Evolutionary conservation across 768 basidiomycete species (phyloP).

Genomic region (Leccinum obscurum): DNA sequence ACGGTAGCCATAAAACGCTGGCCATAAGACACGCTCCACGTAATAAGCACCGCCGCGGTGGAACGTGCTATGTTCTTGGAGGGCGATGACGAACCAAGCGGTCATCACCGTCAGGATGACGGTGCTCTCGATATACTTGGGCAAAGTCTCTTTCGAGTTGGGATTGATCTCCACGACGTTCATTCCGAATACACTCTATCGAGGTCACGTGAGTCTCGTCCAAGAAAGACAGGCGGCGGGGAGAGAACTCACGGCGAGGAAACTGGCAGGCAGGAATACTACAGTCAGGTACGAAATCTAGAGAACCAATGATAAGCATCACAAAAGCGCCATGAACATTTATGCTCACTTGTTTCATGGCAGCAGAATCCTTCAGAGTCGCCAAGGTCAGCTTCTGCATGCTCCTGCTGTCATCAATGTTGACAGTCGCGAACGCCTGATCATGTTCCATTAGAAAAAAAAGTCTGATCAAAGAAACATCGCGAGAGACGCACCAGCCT

Average conservation of each 20-base stretch:
- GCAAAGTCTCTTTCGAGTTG: constrained; percentile 32
- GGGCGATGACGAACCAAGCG: constrained; percentile 56
- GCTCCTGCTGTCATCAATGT: constrained; percentile 54
- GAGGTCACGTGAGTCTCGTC: constrained; percentile 3
- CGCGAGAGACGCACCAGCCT: constrained; percentile 23
- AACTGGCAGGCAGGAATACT: constrained; percentile 59
- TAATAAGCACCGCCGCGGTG: constrained; percentile 11
- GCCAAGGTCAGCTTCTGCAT: constrained; percentile 54
- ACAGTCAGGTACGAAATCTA: constrained; percentile 60
- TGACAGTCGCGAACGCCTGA: constrained; percentile 61
- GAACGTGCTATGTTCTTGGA: constrained; percentile 38
- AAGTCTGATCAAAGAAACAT: not conserved
- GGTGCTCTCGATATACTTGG: constrained; percentile 43
- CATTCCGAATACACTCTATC: constrained; percentile 35
- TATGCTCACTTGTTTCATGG: constrained; percentile 34
- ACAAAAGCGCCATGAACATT: too few species aligned
- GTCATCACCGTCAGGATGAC: constrained; percentile 51
- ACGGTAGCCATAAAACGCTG: constrained; percentile 3
- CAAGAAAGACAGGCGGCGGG: constrained; percentile 5
- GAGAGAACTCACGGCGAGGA: constrained; percentile 30
- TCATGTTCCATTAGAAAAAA: constrained; percentile 1
- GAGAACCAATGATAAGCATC: not conserved
- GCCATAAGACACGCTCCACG: constrained; percentile 23
- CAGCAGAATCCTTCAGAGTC: constrained; percentile 42
- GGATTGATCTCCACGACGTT: constrained; percentile 33